Percentiles rank a stretch among this genome's conserved stretches.
These are phyloP conservation scores for Diaporthe longicolla DNA, from an alignment of 2,329 filamentous ascomycete genomes.

Conservation along the genomic window DNA sequence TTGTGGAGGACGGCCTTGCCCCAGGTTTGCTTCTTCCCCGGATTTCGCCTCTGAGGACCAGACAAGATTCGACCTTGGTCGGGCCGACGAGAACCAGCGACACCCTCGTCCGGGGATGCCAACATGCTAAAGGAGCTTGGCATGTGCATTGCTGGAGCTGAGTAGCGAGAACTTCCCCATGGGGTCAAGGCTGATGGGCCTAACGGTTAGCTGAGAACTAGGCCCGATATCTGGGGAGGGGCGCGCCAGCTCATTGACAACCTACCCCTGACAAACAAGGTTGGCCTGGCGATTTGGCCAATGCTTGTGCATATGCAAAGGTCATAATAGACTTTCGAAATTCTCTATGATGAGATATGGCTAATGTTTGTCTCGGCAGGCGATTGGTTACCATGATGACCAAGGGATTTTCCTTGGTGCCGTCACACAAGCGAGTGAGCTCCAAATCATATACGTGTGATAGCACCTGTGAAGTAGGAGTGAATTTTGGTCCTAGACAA, in stretches of 20 bases:
- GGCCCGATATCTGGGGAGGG: conserved; percentile 9
- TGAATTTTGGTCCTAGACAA: neutral
- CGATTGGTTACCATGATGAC: too few species aligned
- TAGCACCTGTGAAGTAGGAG: neutral
- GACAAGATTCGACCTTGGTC: conserved; percentile 20
- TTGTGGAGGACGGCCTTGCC: conserved; percentile 13
- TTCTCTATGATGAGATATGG: neutral
- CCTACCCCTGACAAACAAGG: conserved; percentile 12
- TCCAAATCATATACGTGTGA: neutral
- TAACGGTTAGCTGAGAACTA: conserved; percentile 29
- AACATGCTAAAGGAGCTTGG: conserved; percentile 6
- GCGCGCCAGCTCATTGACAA: neutral
- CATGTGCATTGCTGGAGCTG: conserved; percentile 19
- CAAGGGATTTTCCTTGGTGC: neutral
- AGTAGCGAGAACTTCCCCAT: conserved; percentile 31
- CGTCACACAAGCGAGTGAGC: neutral
- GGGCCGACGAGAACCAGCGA: conserved; percentile 17
- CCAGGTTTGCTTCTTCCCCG: conserved; percentile 31
- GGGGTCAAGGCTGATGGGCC: conserved; percentile 25
- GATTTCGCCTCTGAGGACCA: conserved; percentile 2
- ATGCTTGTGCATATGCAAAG: neutral
- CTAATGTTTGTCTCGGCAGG: neutral
- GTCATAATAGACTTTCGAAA: neutral
- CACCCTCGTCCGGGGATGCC: neutral
- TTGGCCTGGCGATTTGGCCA: neutral